phyloP scores from a whole-genome alignment of 768 basidiomycete genomes.

The Termitomyces sp. region DNA sequence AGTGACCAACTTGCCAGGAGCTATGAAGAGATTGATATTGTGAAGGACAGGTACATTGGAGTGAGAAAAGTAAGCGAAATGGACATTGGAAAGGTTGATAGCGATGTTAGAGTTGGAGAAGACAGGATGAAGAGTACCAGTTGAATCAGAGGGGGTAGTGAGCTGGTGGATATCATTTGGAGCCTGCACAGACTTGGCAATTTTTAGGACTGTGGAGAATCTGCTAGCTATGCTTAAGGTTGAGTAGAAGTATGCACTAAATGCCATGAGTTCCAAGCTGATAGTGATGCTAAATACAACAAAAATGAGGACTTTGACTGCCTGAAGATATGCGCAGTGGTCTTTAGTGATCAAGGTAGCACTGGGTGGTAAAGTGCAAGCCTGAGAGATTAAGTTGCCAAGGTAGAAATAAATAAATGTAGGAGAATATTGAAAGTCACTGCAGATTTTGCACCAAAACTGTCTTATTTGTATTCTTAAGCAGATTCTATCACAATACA shows the following conservation, averaged over 20 bases:
- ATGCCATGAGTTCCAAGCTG: conserved; percentile 86
- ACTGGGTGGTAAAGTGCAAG: too few species aligned
- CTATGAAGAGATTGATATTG: conserved; percentile 59
- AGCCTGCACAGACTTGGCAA: conserved; percentile 85
- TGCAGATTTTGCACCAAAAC: too few species aligned
- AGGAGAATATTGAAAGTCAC: too few species aligned
- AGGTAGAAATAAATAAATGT: too few species aligned
- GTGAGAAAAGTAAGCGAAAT: conserved; percentile 82
- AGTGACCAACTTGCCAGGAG: conserved; percentile 80
- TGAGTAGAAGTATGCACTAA: conserved; percentile 44
- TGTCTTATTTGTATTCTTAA: too few species aligned
- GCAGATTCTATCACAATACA: too few species aligned
- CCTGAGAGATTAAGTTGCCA: too few species aligned
- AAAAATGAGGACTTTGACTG: conserved; percentile 87
- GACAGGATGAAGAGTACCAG: conserved; percentile 60
- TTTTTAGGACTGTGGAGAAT: conserved; percentile 52
- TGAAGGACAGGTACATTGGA: conserved; percentile 71
- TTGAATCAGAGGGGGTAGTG: conserved; percentile 65
- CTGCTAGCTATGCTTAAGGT: not conserved
- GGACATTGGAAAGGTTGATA: conserved; percentile 67
- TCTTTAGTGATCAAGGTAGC: conserved; percentile 77
- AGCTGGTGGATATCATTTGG: conserved; percentile 74
- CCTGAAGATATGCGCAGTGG: conserved; percentile 79
- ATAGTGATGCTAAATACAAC: conserved; percentile 94
- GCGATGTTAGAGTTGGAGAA: conserved; percentile 45